Percentiles rank a stretch among this genome's conserved stretches.
phyloP scores from a whole-genome alignment of 495 filamentous ascomycete species.

The Trichoderma erinaceum region DNA sequence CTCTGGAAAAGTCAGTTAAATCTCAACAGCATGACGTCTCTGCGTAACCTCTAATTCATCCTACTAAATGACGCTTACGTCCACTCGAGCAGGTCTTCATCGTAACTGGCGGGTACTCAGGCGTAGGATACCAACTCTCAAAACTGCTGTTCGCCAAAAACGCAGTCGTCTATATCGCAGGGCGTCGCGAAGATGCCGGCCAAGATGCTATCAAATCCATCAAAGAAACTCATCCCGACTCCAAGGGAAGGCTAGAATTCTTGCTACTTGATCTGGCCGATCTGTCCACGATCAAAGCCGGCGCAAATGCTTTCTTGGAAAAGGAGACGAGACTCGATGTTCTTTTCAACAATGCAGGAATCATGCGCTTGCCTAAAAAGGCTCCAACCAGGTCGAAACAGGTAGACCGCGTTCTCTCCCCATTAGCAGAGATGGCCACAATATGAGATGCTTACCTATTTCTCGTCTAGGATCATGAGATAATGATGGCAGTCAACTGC shows the following conservation, averaged over 20 bases:
- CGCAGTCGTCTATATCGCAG: conserved; percentile 47
- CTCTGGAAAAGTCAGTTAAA: conserved; percentile 19
- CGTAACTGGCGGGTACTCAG: conserved; percentile 45
- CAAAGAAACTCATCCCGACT: conserved; percentile 17
- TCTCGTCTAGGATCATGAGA: conserved; percentile 33
- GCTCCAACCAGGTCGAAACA: neutral
- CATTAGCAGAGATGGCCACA: neutral
- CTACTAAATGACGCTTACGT: neutral
- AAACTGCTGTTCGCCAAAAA: conserved; percentile 36
- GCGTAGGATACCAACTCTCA: conserved; percentile 42
- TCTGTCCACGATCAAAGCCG: conserved; percentile 20
- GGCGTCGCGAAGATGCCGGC: conserved; percentile 31
- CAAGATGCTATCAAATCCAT: conserved; percentile 21
- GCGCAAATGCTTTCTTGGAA: conserved; percentile 20
- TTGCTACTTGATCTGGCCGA: conserved; percentile 24
- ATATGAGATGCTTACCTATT: conserved; percentile 19
- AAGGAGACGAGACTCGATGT: conserved; percentile 23
- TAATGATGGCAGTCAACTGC: conserved; percentile 33
- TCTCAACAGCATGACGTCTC: neutral
- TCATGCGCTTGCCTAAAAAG: conserved; percentile 21
- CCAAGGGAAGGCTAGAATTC: conserved; percentile 23
- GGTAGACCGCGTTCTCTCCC: neutral
- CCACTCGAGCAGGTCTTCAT: conserved; percentile 30
- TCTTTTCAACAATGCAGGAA: conserved; percentile 33
- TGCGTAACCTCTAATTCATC: neutral